Conservation (phyloP, 1,284 basidiomycete genomes). For the Tilletia setariae region DNA sequence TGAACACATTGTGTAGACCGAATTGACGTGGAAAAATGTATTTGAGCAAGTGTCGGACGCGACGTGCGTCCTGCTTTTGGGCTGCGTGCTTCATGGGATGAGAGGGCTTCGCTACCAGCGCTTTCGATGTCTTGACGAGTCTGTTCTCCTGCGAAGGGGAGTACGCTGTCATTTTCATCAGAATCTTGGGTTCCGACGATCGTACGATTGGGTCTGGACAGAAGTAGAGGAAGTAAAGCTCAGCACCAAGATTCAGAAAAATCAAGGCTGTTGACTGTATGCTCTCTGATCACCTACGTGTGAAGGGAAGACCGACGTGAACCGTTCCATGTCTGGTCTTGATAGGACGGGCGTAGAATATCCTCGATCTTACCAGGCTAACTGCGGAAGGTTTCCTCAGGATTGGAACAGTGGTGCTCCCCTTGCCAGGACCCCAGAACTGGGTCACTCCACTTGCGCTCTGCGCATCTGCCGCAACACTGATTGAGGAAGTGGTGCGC, state of each 20-base stretch:
- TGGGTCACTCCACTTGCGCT: background rate
- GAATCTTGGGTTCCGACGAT: background rate
- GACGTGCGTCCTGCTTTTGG: constrained; percentile 29
- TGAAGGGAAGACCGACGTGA: constrained; percentile 65
- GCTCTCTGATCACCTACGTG: constrained; percentile 58
- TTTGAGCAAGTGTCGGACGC: constrained; percentile 68
- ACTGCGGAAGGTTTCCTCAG: constrained; percentile 59
- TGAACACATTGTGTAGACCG: constrained; percentile 65
- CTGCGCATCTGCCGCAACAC: no score
- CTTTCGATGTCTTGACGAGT: background rate
- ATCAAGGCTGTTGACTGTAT: background rate
- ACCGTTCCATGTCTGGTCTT: constrained; percentile 58
- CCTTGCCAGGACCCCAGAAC: constrained; percentile 6
- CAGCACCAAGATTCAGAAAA: background rate
- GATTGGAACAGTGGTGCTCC: background rate
- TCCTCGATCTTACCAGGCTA: constrained; percentile 61
- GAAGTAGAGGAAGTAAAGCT: background rate
- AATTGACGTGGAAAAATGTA: constrained; percentile 80
- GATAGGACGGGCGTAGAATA: constrained; percentile 70
- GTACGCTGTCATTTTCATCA: constrained; percentile 3
- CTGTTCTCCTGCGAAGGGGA: background rate
- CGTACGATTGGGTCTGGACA: constrained; percentile 18
- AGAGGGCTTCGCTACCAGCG: constrained; percentile 20
- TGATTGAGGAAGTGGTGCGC: no score
- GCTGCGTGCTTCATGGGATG: background rate